Conservation (phyloP, 202 grass and related monocot genomes). For the Brachypodium distachyon region DNA sequence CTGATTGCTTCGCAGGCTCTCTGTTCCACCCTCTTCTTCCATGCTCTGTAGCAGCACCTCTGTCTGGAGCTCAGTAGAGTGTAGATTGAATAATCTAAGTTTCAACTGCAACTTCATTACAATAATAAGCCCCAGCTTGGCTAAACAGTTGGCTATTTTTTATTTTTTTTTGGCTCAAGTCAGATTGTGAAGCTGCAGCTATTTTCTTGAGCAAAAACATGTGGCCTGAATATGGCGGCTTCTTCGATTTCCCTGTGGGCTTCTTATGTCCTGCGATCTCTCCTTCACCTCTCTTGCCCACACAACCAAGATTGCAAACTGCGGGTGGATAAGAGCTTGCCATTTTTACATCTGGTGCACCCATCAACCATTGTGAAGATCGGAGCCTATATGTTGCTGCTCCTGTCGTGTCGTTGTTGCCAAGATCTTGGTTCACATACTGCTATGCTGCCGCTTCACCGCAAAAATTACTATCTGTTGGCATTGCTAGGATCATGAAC, state of each 20-base stretch:
- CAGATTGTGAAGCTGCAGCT: conserved; percentile 1
- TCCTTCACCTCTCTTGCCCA: background rate
- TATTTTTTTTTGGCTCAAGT: background rate
- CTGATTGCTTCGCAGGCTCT: background rate
- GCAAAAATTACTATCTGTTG: background rate
- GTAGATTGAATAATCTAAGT: background rate
- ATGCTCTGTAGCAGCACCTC: background rate
- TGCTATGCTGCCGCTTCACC: background rate
- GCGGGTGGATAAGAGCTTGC: background rate
- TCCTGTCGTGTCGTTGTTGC: background rate
- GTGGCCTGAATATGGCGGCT: background rate
- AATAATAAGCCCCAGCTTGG: background rate
- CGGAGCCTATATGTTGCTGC: background rate
- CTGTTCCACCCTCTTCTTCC: background rate
- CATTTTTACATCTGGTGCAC: background rate
- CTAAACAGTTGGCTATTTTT: background rate
- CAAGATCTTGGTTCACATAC: background rate
- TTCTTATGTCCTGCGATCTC: background rate
- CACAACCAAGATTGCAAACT: background rate
- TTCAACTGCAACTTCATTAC: conserved; percentile 1
- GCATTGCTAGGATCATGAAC: background rate
- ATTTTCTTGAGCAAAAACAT: background rate
- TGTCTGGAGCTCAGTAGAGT: background rate
- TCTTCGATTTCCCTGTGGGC: background rate
- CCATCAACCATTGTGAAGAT: background rate